These are phyloP conservation scores for Warburgia ugandensis DNA, from an alignment of 164 flowering plant genomes.

Conservation along the genomic window DNA sequence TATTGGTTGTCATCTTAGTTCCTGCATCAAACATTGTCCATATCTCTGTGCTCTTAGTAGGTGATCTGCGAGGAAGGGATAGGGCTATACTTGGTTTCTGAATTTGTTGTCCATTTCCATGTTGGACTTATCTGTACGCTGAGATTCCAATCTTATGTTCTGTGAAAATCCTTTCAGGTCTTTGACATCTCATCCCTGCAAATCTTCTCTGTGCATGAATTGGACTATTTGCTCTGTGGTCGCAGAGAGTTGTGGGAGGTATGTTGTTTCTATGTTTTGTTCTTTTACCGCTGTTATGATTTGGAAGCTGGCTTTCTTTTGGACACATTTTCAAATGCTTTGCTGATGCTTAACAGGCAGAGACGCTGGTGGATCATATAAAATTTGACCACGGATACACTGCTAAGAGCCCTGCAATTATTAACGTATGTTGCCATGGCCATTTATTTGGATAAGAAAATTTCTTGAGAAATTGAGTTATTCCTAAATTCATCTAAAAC, in stretches of 20 bases:
- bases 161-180: slow-evolving; percentile 36
- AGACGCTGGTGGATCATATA: slow-evolving; percentile 81
- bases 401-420: slow-evolving; percentile 85
- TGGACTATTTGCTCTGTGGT: slow-evolving; percentile 93
- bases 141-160: not conserved
- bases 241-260: slow-evolving; percentile 98
- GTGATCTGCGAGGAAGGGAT: too few relatives aligned
- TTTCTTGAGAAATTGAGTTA: too few relatives aligned
- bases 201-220: slow-evolving; percentile 81
- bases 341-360: slow-evolving; percentile 52
- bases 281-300: not conserved
- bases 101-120: too few relatives aligned
- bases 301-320: not conserved
- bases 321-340: not conserved
- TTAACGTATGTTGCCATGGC: slow-evolving; percentile 77
- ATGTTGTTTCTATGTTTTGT: too few relatives aligned
- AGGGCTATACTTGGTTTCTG: too few relatives aligned
- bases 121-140: not conserved
- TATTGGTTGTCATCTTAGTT: too few relatives aligned
- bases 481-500: too few relatives aligned
- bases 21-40: too few relatives aligned
- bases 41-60: too few relatives aligned
- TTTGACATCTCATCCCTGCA: slow-evolving; percentile 84
- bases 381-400: slow-evolving; percentile 99
- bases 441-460: too few relatives aligned